These are phyloP conservation scores for Aurantiochytrium sp. DNA, from an alignment of 108 stramenopile species.

Conservation along the genomic window DNA sequence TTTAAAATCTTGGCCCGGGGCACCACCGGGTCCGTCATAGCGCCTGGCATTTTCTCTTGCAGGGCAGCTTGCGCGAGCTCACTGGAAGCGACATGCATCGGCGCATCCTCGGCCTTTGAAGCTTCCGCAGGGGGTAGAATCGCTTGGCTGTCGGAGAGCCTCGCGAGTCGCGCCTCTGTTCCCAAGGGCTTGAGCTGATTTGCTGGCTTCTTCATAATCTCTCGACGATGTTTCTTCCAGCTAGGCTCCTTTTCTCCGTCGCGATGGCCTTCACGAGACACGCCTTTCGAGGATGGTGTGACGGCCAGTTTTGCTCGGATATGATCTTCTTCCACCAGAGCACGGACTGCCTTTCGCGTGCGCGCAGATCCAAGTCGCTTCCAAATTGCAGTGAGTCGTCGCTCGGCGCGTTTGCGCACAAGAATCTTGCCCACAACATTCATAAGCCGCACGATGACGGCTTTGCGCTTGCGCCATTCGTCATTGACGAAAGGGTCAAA, in stretches of 20 bases:
- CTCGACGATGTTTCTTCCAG: not conserved
- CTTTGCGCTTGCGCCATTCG: conserved; percentile 38
- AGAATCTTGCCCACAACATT: conserved; percentile 28
- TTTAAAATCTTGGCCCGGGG: not conserved
- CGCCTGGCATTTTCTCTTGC: not conserved
- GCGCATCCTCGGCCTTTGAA: not conserved
- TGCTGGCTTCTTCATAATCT: not conserved
- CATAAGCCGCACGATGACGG: conserved; percentile 35
- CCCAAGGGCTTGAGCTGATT: not conserved
- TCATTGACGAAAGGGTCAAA: conserved; percentile 41
- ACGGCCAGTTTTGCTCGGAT: not conserved
- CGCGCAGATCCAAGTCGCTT: not conserved
- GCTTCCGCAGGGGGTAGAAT: not conserved
- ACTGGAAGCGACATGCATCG: not conserved
- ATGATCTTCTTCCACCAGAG: conserved; percentile 39
- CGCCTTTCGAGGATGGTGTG: too few species aligned
- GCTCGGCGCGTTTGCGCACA: conserved; percentile 19
- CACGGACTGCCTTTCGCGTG: conserved; percentile 31
- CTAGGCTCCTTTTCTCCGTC: not conserved
- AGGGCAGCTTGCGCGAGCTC: not conserved
- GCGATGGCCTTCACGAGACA: too few species aligned
- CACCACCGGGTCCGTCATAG: not conserved
- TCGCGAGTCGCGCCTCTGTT: not conserved
- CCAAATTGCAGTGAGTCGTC: conserved; percentile 29
- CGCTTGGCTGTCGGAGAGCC: not conserved